These are phyloP conservation scores for Durusdinium trenchii DNA, from an alignment of 73 alveolate genomes.

Conservation along the genomic window DNA sequence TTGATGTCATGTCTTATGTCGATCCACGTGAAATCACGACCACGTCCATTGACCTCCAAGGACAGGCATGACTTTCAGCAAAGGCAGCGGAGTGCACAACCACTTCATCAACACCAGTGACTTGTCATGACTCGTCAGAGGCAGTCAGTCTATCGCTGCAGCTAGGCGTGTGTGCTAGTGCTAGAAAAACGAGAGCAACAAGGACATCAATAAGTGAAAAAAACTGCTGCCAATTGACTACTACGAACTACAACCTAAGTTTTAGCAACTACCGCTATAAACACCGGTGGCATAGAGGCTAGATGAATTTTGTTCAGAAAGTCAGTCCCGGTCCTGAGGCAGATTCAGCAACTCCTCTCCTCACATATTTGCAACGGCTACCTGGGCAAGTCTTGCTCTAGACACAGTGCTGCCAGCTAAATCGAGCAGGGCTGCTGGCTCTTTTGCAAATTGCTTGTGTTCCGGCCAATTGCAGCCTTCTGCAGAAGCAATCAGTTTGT, in stretches of 20 bases:
- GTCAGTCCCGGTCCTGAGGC: not conserved
- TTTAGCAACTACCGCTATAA: not conserved
- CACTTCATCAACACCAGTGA: constrained; percentile 82
- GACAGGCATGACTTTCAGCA: constrained; percentile 54
- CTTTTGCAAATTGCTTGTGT: not conserved
- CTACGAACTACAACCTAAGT: not conserved
- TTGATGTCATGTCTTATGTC: too few relatives aligned
- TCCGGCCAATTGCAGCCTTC: not conserved
- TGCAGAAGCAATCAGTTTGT: not conserved
- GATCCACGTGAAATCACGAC: too few relatives aligned
- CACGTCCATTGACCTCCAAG: not conserved
- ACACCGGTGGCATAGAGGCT: not conserved
- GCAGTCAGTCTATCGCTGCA: too few relatives aligned
- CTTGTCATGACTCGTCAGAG: too few relatives aligned
- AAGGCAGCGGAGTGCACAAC: constrained; percentile 81
- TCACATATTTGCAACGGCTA: constrained; percentile 87
- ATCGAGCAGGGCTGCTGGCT: not conserved
- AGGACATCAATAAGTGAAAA: not conserved
- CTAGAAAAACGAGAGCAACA: not conserved
- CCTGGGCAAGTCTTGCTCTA: not conserved
- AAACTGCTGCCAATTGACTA: not conserved
- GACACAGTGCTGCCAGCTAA: not conserved
- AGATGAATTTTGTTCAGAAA: not conserved
- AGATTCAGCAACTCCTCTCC: constrained; percentile 91
- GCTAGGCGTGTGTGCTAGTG: too few relatives aligned